Evolutionary conservation across 2,329 filamentous ascomycete species (phyloP).

Genomic region (Exophiala xenobiotica): DNA sequence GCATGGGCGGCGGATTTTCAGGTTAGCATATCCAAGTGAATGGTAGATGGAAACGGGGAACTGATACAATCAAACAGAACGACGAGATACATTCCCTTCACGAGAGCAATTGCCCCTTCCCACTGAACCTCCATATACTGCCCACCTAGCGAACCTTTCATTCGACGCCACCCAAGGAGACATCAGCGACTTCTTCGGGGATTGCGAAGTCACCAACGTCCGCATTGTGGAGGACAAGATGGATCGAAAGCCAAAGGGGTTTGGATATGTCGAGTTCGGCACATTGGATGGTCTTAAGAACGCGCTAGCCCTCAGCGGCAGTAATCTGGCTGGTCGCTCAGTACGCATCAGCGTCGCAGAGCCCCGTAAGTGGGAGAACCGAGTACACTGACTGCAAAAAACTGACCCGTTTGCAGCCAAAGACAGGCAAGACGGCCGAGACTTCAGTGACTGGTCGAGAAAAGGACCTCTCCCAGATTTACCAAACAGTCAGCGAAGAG

Average conservation of each 20-base stretch:
- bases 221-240: constrained; percentile 96
- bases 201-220: constrained; percentile 83
- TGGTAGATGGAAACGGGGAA: neutral
- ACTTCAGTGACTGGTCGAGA: constrained; percentile 87
- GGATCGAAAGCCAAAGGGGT: constrained; percentile 91
- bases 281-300: constrained; percentile 86
- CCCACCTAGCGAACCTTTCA: constrained; percentile 92
- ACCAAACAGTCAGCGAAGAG: constrained; percentile 56
- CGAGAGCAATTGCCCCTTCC: constrained; percentile 84
- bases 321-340: constrained; percentile 80
- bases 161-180: constrained; percentile 87
- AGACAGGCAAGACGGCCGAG: constrained; percentile 73
- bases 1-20: constrained; percentile 39
- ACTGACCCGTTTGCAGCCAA: constrained; percentile 65
- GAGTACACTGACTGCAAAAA: too few relatives aligned
- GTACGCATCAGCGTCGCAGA: constrained; percentile 95
- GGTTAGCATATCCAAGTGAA: constrained; percentile 28
- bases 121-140: constrained; percentile 89
- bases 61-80: constrained; percentile 31
- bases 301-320: constrained; percentile 78
- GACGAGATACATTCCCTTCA: constrained; percentile 49
- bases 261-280: constrained; percentile 94
- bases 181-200: constrained; percentile 80
- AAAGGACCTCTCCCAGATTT: constrained; percentile 83
- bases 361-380: constrained; percentile 90